These are phyloP conservation scores for Cladophialophora immunda DNA, from an alignment of 2,329 filamentous ascomycete species.

Conservation along the genomic window DNA sequence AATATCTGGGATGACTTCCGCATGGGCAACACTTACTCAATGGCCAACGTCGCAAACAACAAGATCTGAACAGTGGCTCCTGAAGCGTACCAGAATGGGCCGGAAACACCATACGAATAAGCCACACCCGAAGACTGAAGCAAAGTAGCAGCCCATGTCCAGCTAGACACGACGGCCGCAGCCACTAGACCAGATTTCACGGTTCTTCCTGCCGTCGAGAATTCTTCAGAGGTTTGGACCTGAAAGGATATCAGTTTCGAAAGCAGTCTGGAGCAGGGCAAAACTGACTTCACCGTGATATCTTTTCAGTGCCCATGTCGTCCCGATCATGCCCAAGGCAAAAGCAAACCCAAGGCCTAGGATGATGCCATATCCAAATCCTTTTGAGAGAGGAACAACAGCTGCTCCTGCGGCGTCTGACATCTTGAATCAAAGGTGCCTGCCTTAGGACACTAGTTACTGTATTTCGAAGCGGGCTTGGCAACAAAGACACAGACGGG, in stretches of 20 bases:
- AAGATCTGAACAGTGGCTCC: conserved; percentile 88
- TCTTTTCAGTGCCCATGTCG: conserved; percentile 74
- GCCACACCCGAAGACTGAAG: conserved; percentile 82
- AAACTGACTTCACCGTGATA: conserved; percentile 68
- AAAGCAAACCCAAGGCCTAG: conserved; percentile 78
- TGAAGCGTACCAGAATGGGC: conserved; percentile 72
- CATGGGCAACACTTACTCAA: conserved; percentile 62
- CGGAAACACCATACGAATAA: conserved; percentile 77
- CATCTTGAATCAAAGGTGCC: conserved; percentile 16
- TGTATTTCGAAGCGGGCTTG: neutral
- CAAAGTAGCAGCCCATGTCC: conserved; percentile 64
- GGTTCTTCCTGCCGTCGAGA: conserved; percentile 85
- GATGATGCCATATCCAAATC: conserved; percentile 80
- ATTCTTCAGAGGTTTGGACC: conserved; percentile 90
- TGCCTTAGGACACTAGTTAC: neutral
- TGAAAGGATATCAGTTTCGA: conserved; percentile 46
- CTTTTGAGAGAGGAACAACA: conserved; percentile 42
- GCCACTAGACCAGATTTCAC: conserved; percentile 90
- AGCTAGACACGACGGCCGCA: conserved; percentile 88
- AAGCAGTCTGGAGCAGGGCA: neutral
- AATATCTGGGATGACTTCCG: neutral
- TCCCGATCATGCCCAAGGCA: conserved; percentile 76
- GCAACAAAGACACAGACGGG: neutral
- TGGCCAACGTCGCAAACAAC: conserved; percentile 87
- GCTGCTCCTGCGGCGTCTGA: conserved; percentile 29